These are phyloP conservation scores for Sporothrix mexicana DNA, from an alignment of 2,329 filamentous ascomycete species.

Conservation along the genomic window DNA sequence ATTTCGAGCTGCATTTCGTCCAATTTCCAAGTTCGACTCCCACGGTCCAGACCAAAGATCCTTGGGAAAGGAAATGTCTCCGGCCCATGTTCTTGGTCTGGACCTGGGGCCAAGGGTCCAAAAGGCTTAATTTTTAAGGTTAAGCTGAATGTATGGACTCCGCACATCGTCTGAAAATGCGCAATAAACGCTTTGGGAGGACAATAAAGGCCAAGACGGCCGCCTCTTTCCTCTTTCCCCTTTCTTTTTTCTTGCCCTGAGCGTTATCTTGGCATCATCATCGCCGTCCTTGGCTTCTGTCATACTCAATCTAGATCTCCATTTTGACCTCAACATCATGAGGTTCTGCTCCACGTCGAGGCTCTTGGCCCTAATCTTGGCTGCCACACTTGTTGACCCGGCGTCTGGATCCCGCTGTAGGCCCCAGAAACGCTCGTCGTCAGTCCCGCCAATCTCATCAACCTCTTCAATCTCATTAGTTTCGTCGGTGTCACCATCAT, in stretches of 20 bases:
- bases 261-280: background rate
- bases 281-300: background rate
- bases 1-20: no score
- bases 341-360: background rate
- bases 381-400: background rate
- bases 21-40: background rate
- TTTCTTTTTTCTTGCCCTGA: background rate
- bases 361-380: background rate
- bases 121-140: slow-evolving; percentile 4
- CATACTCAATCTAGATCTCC: background rate
- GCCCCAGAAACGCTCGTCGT: background rate
- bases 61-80: background rate
- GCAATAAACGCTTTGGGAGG: background rate
- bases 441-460: background rate
- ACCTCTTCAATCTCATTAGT: background rate
- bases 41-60: background rate
- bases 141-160: background rate
- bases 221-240: background rate
- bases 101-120: background rate
- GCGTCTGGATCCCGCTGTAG: background rate
- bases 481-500: background rate
- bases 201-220: background rate
- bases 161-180: background rate
- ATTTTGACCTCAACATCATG: background rate
- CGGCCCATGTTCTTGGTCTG: no score